Conservation (phyloP, 1,284 basidiomycete genomes). For the Golubevia pallescens region DNA sequence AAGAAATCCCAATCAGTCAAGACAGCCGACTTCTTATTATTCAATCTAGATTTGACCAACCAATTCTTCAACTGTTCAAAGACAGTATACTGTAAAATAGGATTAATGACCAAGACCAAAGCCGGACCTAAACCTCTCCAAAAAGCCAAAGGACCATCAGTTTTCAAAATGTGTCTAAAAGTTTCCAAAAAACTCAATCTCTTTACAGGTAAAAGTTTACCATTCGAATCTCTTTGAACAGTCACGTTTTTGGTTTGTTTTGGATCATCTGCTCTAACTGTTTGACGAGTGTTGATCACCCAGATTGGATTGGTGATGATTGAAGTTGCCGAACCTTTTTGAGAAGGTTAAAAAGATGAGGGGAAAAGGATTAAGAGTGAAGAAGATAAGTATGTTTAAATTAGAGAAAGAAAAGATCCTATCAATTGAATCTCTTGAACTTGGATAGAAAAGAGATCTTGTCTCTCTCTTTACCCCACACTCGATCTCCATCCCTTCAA, state of each 20-base stretch:
- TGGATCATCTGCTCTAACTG: conserved; percentile 34
- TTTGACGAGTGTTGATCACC: conserved; percentile 64
- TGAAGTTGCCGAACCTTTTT: conserved; percentile 50
- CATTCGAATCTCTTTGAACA: neutral
- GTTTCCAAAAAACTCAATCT: conserved; percentile 69
- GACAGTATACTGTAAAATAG: conserved; percentile 74
- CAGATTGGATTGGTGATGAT: conserved; percentile 62
- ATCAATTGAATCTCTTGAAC: no score
- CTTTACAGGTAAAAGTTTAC: conserved; percentile 10
- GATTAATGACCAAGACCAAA: conserved; percentile 90
- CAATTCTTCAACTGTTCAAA: conserved; percentile 62
- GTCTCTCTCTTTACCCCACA: no score
- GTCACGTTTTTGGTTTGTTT: neutral
- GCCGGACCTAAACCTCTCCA: conserved; percentile 97
- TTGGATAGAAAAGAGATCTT: no score
- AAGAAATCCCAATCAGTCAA: conserved; percentile 61
- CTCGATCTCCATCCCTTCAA: neutral
- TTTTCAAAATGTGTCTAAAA: conserved; percentile 75
- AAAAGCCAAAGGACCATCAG: conserved; percentile 80
- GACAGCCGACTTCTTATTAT: conserved; percentile 18
- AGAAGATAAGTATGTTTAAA: no score
- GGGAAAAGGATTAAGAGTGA: no score
- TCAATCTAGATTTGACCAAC: conserved; percentile 43
- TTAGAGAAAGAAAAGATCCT: no score
- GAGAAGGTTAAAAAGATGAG: no score